Evolutionary conservation across 139 green algal species (phyloP).

Genomic region (Coelastrella sp.): DNA sequence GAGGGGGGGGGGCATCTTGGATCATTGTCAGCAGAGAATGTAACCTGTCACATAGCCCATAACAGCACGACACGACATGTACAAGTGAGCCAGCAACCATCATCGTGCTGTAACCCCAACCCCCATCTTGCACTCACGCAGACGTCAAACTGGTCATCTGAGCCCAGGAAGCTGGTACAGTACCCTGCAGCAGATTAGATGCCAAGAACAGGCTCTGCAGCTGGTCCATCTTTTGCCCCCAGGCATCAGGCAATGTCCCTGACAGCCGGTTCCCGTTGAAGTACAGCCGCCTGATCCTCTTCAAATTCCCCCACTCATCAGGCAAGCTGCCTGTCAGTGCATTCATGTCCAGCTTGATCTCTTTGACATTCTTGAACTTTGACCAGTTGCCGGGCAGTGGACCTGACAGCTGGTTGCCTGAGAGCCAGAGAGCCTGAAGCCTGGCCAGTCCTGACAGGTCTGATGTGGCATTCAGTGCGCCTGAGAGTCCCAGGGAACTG

Average conservation of each 20-base stretch:
- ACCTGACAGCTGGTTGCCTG: conserved; percentile 19
- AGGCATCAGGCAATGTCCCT: background rate
- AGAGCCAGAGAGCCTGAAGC: conserved; percentile 20
- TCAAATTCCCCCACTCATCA: background rate
- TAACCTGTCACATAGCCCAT: background rate
- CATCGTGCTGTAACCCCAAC: background rate
- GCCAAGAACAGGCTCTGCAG: conserved; percentile 8
- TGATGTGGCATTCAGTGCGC: background rate
- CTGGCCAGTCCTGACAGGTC: background rate
- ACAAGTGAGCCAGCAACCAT: too few species aligned
- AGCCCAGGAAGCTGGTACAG: background rate
- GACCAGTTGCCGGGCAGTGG: background rate
- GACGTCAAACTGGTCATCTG: background rate
- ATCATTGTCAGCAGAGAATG: background rate
- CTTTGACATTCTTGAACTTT: background rate
- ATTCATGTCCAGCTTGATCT: conserved; percentile 22
- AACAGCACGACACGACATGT: too few species aligned
- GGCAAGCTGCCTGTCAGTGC: conserved; percentile 1
- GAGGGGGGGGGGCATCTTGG: background rate
- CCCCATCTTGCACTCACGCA: background rate
- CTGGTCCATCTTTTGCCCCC: background rate
- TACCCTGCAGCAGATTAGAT: background rate
- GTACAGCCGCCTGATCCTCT: conserved; percentile 3
- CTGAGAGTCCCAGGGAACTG: background rate
- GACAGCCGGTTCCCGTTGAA: conserved; percentile 16